A percentile compares a stretch with the other conserved stretches of the same genome.
These are phyloP conservation scores for Sanghuangporus sanghuang DNA, from an alignment of 1,284 basidiomycete species.

Conservation along the genomic window DNA sequence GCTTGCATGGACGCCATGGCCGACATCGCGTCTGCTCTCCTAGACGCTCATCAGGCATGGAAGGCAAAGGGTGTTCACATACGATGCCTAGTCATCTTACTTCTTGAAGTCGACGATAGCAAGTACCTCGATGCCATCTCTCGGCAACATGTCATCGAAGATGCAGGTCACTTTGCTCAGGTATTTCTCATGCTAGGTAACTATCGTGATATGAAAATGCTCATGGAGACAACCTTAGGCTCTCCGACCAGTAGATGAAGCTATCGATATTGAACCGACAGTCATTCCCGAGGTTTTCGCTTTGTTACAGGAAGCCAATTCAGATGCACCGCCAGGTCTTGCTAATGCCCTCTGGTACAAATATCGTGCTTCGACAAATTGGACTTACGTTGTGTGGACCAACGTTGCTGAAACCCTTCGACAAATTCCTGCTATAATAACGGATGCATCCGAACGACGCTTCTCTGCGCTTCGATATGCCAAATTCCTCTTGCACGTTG, in stretches of 20 bases:
- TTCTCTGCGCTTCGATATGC: constrained; percentile 59
- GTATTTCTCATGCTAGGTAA: constrained; percentile 29
- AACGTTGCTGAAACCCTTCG: constrained; percentile 66
- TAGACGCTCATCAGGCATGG: constrained; percentile 56
- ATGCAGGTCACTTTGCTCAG: constrained; percentile 53
- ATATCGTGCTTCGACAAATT: constrained; percentile 61
- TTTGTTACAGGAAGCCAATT: constrained; percentile 50
- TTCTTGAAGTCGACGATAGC: constrained; percentile 60
- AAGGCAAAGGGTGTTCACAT: constrained; percentile 58
- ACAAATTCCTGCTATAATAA: constrained; percentile 53
- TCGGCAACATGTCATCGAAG: constrained; percentile 53
- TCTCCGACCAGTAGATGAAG: constrained; percentile 39
- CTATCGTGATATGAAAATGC: background rate
- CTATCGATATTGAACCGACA: constrained; percentile 47
- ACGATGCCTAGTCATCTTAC: constrained; percentile 51
- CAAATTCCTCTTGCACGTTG: constrained; percentile 62
- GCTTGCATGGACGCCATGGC: constrained; percentile 64
- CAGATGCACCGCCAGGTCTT: constrained; percentile 59
- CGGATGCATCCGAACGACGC: constrained; percentile 40
- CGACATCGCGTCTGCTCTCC: constrained; percentile 52
- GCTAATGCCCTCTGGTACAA: constrained; percentile 76
- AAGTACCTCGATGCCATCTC: constrained; percentile 46
- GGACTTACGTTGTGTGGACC: constrained; percentile 78
- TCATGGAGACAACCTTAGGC: constrained; percentile 28
- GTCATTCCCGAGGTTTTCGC: constrained; percentile 63